phyloP scores from a whole-genome alignment of 2,329 filamentous ascomycete genomes.

The Ascomycota sp. region DNA sequence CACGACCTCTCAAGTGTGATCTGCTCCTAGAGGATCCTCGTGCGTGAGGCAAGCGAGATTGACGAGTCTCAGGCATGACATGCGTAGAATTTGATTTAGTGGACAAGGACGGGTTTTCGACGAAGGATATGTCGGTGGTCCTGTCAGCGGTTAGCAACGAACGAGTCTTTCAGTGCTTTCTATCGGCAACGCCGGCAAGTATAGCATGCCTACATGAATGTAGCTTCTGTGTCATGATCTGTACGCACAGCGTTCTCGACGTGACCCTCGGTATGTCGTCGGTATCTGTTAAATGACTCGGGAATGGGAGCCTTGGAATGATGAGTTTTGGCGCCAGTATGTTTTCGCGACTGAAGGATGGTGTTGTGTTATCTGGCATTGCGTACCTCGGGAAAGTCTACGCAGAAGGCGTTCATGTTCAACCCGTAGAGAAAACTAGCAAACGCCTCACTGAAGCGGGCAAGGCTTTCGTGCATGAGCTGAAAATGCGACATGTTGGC shows the following conservation, averaged over 20 bases:
- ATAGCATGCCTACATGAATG: conserved; percentile 47
- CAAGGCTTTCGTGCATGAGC: conserved; percentile 84
- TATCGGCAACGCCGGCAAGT: neutral
- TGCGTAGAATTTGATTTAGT: conserved; percentile 28
- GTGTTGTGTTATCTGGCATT: neutral
- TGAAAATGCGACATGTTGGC: conserved; percentile 96
- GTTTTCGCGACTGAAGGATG: too few species aligned
- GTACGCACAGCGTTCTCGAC: conserved; percentile 7
- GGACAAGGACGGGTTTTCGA: conserved; percentile 56
- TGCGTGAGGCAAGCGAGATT: conserved; percentile 26
- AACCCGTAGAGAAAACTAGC: conserved; percentile 86
- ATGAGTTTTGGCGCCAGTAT: too few species aligned
- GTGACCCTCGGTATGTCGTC: conserved; percentile 33
- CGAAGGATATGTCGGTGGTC: conserved; percentile 80
- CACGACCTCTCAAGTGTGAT: conserved; percentile 10
- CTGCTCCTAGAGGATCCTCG: conserved; percentile 18
- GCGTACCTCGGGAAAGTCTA: conserved; percentile 81
- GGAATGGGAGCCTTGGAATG: conserved; percentile 50
- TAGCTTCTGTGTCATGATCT: conserved; percentile 46
- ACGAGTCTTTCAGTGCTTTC: neutral
- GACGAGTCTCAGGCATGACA: conserved; percentile 19
- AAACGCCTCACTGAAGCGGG: conserved; percentile 89
- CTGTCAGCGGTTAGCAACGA: conserved; percentile 18
- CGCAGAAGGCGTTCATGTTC: conserved; percentile 98
- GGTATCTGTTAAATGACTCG: conserved; percentile 59